Conservation (phyloP, 768 basidiomycete genomes). For the Kwoniella dejecticola region DNA sequence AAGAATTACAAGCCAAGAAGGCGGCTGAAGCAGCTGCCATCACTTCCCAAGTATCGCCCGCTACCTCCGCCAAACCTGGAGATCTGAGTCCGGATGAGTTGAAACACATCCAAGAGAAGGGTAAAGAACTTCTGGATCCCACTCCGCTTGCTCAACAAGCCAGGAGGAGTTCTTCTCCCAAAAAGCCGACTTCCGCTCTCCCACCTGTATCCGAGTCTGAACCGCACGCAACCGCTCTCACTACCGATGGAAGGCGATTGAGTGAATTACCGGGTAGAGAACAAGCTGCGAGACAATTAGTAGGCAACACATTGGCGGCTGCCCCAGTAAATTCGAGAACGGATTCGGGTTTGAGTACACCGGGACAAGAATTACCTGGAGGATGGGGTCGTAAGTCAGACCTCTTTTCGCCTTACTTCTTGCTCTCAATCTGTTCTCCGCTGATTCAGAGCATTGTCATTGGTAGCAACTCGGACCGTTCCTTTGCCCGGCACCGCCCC, state of each 20-base stretch:
- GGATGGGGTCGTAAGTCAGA: slow-evolving; percentile 43
- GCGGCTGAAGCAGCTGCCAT: slow-evolving; percentile 19
- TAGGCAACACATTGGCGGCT: slow-evolving; percentile 3
- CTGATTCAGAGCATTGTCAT: not conserved
- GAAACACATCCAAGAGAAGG: slow-evolving; percentile 14
- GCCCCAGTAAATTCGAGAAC: not conserved
- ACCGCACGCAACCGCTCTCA: slow-evolving; percentile 1
- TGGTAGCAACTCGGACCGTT: slow-evolving; percentile 26
- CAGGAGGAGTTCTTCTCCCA: slow-evolving; percentile 8
- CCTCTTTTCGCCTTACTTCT: not conserved
- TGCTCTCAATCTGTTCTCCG: not conserved
- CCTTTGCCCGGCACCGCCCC: slow-evolving; percentile 30
- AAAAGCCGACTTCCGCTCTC: not conserved
- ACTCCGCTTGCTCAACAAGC: slow-evolving; percentile 12
- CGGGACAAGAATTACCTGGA: slow-evolving; percentile 45
- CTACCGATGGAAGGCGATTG: slow-evolving; percentile 14
- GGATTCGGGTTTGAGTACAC: slow-evolving; percentile 28
- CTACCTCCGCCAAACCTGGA: slow-evolving; percentile 11
- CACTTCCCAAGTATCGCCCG: not conserved
- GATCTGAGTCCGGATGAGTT: slow-evolving; percentile 11
- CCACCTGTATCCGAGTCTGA: not conserved
- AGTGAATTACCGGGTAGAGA: slow-evolving; percentile 44
- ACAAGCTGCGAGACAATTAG: slow-evolving; percentile 50
- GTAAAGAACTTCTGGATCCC: slow-evolving; percentile 22
- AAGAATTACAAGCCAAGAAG: slow-evolving; percentile 36